Percentiles rank a stretch among this genome's conserved stretches.
Evolutionary conservation across 805 yeast species (phyloP).

Genomic region (Lipomyces spencermartinsiae): DNA sequence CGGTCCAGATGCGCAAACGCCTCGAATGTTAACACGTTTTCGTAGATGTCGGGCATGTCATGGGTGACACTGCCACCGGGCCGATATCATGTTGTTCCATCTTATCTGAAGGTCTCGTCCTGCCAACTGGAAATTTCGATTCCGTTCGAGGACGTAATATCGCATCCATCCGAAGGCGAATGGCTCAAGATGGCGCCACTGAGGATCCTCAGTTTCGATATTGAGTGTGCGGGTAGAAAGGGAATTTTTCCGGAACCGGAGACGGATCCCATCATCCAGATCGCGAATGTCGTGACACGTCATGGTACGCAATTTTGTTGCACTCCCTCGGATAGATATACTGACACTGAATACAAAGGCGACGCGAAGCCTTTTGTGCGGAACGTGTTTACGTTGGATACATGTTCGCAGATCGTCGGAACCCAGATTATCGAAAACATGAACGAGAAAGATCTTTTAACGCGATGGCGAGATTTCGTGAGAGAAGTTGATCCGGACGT

Average conservation of each 20-base stretch:
- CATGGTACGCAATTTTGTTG: conserved; percentile 13
- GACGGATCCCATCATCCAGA: conserved; percentile 92
- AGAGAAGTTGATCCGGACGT: conserved; percentile 91
- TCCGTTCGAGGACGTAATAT: conserved; percentile 67
- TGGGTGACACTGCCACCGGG: conserved; percentile 90
- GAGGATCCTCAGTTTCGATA: conserved; percentile 92
- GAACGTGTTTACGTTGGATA: conserved; percentile 89
- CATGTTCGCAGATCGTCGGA: conserved; percentile 93
- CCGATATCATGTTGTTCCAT: conserved; percentile 60
- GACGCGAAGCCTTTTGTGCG: conserved; percentile 87
- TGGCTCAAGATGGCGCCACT: conserved; percentile 94
- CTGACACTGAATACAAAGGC: conserved; percentile 56
- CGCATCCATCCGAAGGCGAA: conserved; percentile 91
- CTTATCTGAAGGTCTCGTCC: conserved; percentile 58
- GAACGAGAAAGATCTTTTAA: conserved; percentile 80
- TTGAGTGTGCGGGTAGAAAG: conserved; percentile 97
- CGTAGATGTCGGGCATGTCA: conserved; percentile 73
- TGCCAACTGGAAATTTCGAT: conserved; percentile 86
- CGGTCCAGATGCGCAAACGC: background rate
- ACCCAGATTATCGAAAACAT: conserved; percentile 80
- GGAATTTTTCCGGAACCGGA: conserved; percentile 97
- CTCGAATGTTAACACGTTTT: background rate
- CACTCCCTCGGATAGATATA: background rate
- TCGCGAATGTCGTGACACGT: conserved; percentile 89
- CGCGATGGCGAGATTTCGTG: conserved; percentile 86